These are phyloP conservation scores for Artomyces pyxidatus DNA, from an alignment of 768 basidiomycete species.

Conservation along the genomic window DNA sequence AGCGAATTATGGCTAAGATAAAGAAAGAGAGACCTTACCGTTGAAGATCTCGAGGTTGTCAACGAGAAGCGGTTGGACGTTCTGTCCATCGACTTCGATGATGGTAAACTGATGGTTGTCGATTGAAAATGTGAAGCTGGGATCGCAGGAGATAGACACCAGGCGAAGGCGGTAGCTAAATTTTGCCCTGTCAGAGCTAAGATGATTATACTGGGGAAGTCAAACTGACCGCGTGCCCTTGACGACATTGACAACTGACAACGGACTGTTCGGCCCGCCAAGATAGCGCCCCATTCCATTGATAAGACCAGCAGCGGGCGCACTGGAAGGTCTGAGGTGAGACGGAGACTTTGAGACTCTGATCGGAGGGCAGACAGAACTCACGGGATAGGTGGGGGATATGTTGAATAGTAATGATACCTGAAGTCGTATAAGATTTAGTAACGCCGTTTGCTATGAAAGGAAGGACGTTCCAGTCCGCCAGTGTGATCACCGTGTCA, in stretches of 20 bases:
- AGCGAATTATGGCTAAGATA: not conserved
- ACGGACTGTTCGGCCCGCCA: constrained; percentile 26
- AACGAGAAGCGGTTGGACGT: constrained; percentile 15
- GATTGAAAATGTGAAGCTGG: constrained; percentile 20
- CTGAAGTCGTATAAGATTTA: no score
- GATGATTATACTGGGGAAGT: no score
- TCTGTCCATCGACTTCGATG: constrained; percentile 23
- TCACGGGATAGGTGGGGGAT: constrained; percentile 16
- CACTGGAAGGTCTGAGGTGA: no score
- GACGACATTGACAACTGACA: constrained; percentile 39
- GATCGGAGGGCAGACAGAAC: no score
- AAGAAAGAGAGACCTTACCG: constrained; percentile 2
- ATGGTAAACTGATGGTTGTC: constrained; percentile 20
- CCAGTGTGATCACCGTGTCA: constrained; percentile 38
- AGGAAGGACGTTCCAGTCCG: constrained; percentile 40
- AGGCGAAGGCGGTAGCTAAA: constrained; percentile 53
- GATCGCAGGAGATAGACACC: constrained; percentile 40
- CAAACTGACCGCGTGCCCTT: constrained; percentile 21
- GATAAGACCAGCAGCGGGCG: constrained; percentile 44
- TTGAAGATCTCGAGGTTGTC: constrained; percentile 19
- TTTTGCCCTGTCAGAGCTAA: no score
- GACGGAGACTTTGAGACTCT: no score
- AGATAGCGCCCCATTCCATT: constrained; percentile 41
- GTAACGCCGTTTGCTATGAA: no score
- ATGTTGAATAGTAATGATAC: constrained; percentile 32